Evolutionary conservation across 129 eudicot genomes (phyloP).

Genomic region (Smallanthus sonchifolius): DNA sequence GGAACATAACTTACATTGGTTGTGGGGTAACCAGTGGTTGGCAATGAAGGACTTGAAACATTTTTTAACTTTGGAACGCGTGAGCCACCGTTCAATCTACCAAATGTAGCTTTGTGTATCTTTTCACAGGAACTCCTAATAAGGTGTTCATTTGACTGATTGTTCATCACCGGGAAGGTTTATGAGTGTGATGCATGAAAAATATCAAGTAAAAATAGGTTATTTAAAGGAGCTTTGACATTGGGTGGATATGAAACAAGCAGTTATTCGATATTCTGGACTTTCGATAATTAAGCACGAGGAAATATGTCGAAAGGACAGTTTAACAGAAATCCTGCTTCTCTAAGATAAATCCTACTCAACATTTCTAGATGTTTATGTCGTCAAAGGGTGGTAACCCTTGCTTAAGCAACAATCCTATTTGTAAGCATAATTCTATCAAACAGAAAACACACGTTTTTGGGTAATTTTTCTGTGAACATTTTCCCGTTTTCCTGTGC

Average conservation of each 20-base stretch:
- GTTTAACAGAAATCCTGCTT: too few species aligned
- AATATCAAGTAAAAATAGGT: background rate
- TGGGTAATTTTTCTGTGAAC: background rate
- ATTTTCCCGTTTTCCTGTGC: background rate
- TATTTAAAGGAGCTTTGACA: background rate
- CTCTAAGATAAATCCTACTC: too few species aligned
- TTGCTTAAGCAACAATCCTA: too few species aligned
- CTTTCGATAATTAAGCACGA: background rate
- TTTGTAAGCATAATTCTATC: background rate
- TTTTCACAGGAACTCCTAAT: slow-evolving; percentile 7
- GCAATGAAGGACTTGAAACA: slow-evolving; percentile 9
- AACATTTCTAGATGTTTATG: too few species aligned
- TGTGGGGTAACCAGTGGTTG: too few species aligned
- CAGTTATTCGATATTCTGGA: background rate
- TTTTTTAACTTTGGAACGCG: background rate
- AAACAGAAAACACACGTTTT: background rate
- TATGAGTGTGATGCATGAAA: background rate
- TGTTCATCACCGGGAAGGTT: background rate
- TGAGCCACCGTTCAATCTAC: slow-evolving; percentile 4
- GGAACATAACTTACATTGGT: background rate
- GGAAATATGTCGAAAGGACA: background rate
- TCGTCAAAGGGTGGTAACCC: too few species aligned
- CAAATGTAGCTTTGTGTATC: slow-evolving; percentile 10
- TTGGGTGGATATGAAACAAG: background rate
- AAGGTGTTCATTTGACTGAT: background rate